Conservation (phyloP, 768 basidiomycete species). For the Mycena amicta region DNA sequence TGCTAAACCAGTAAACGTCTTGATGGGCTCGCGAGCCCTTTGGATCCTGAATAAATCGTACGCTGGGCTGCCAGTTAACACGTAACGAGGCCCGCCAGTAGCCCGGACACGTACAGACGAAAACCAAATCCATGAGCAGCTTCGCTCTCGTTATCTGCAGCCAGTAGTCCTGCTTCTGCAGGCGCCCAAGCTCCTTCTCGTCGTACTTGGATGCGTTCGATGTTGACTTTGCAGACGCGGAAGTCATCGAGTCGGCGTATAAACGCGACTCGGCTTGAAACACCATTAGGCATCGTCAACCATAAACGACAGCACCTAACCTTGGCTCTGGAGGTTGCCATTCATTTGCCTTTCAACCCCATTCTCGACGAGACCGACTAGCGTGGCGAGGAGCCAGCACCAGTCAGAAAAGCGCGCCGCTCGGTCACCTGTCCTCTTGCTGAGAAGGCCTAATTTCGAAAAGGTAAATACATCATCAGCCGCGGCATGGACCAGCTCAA, state of each 20-base stretch:
- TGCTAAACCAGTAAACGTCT: conserved; percentile 66
- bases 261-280: conserved; percentile 68
- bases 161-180: conserved; percentile 78
- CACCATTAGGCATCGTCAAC: conserved; percentile 9
- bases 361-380: conserved; percentile 84
- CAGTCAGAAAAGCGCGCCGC: conserved; percentile 80
- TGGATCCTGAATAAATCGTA: conserved; percentile 79
- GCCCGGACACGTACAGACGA: conserved; percentile 66
- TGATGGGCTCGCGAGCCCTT: conserved; percentile 59
- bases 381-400: conserved; percentile 83
- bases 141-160: conserved; percentile 69
- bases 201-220: conserved; percentile 61
- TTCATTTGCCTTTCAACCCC: conserved; percentile 77
- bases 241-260: conserved; percentile 73
- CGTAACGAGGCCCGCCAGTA: conserved; percentile 9
- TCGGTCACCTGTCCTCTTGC: conserved; percentile 62
- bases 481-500: conserved; percentile 73
- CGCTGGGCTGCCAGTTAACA: conserved; percentile 43
- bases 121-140: conserved; percentile 82
- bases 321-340: conserved; percentile 60
- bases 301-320: conserved; percentile 36
- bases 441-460: conserved; percentile 68
- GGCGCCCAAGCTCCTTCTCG: conserved; percentile 67
- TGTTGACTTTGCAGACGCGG: conserved; percentile 70
- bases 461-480: conserved; percentile 84